A percentile compares a stretch with the other conserved stretches of the same genome.
Evolutionary conservation across 2,329 filamentous ascomycete genomes (phyloP).

Genomic region (Apiospora sp.): DNA sequence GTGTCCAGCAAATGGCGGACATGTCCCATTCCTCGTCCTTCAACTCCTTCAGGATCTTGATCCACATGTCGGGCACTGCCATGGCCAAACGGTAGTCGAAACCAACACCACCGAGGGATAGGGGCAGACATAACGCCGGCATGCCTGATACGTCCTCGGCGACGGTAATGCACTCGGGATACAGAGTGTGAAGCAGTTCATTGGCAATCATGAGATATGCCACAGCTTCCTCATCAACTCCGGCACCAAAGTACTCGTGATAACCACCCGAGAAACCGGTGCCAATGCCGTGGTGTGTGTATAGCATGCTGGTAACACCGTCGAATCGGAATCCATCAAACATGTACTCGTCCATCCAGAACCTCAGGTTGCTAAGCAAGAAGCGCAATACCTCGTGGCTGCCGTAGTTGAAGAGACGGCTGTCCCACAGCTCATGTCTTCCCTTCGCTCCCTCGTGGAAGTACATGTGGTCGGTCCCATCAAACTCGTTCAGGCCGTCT

Average conservation of each 20-base stretch:
- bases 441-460: slow-evolving; percentile 90
- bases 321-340: slow-evolving; percentile 99
- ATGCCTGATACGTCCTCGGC: slow-evolving; percentile 98
- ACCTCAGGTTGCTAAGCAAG: slow-evolving; percentile 90
- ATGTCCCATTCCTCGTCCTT: slow-evolving; percentile 94
- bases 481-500: slow-evolving; percentile 95
- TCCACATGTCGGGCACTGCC: slow-evolving; percentile 98
- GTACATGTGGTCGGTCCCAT: slow-evolving; percentile 93
- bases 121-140: slow-evolving; percentile 90
- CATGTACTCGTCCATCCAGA: slow-evolving; percentile 98
- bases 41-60: slow-evolving; percentile 96
- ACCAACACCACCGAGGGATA: slow-evolving; percentile 88
- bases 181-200: slow-evolving; percentile 91
- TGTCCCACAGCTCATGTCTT: slow-evolving; percentile 93
- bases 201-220: slow-evolving; percentile 97
- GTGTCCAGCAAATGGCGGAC: slow-evolving; percentile 80
- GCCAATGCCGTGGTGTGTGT: slow-evolving; percentile 94
- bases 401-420: slow-evolving; percentile 96
- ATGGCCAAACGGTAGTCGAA: slow-evolving; percentile 98
- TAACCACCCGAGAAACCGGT: slow-evolving; percentile 98
- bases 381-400: slow-evolving; percentile 95
- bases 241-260: slow-evolving; percentile 93
- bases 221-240: slow-evolving; percentile 91
- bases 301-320: slow-evolving; percentile 98
- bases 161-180: slow-evolving; percentile 87